Evolutionary conservation across 2,329 filamentous ascomycete genomes (phyloP).

Genomic region (Aureobasidium uvarum): DNA sequence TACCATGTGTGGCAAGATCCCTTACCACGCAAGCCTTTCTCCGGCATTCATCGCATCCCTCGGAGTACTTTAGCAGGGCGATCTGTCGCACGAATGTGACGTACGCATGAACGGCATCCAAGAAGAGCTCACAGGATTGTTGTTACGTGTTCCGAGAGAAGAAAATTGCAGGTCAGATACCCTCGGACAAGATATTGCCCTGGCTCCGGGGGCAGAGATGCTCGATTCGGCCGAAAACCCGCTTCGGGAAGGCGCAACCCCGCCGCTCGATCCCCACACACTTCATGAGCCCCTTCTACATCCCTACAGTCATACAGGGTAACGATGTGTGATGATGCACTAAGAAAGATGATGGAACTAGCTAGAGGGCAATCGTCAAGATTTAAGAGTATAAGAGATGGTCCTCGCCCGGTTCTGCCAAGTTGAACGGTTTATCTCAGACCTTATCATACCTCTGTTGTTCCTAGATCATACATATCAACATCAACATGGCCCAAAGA

Average conservation of each 20-base stretch:
- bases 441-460: background rate
- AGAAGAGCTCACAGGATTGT: background rate
- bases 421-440: background rate
- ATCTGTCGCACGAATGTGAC: background rate
- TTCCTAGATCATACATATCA: background rate
- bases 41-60: background rate
- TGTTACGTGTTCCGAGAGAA: background rate
- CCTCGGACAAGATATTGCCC: background rate
- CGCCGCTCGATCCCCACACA: background rate
- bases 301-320: background rate
- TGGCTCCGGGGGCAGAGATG: background rate
- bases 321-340: background rate
- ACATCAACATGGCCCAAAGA: slow-evolving; percentile 30
- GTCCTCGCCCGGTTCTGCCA: background rate
- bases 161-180: background rate
- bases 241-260: background rate
- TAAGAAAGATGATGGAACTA: background rate
- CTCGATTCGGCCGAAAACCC: background rate
- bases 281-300: background rate
- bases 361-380: background rate
- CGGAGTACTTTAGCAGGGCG: background rate
- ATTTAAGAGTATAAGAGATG: background rate
- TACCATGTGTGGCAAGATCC: background rate
- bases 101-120: background rate
- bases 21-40: slow-evolving; percentile 12